A percentile compares a stretch with the other conserved stretches of the same genome.
phyloP scores from a whole-genome alignment of 2,329 filamentous ascomycete genomes.

The Paradendryphiella salina region DNA sequence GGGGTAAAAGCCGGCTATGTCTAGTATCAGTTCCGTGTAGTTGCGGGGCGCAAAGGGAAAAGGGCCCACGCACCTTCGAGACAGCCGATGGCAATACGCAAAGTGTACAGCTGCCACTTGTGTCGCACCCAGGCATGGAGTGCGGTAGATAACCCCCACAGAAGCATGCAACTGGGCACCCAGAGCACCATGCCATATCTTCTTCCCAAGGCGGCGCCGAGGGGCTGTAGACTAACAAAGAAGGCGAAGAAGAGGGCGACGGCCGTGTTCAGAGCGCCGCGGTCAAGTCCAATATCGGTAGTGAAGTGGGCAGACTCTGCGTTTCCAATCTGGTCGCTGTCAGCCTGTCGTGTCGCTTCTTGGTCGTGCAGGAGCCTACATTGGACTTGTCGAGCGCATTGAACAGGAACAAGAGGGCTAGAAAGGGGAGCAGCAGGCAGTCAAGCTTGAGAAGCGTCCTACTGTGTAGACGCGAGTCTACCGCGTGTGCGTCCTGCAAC shows the following conservation, averaged over 20 bases:
- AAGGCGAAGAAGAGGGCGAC: constrained; percentile 62
- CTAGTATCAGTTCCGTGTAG: constrained; percentile 22
- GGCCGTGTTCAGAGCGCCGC: constrained; percentile 59
- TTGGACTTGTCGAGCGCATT: constrained; percentile 59
- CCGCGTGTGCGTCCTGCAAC: not conserved
- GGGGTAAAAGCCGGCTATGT: constrained; percentile 61
- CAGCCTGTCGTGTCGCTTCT: not conserved
- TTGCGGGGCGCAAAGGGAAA: not conserved
- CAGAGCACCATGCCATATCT: constrained; percentile 60
- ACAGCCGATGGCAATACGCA: constrained; percentile 53
- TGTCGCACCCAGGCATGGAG: constrained; percentile 53
- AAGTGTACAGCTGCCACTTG: constrained; percentile 53
- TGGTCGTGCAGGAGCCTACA: constrained; percentile 19
- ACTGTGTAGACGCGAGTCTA: constrained; percentile 28
- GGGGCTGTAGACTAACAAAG: constrained; percentile 62
- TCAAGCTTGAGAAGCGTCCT: constrained; percentile 55
- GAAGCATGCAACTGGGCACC: constrained; percentile 61
- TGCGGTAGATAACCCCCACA: constrained; percentile 57
- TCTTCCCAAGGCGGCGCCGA: constrained; percentile 61
- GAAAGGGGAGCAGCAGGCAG: constrained; percentile 55
- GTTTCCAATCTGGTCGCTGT: constrained; percentile 52
- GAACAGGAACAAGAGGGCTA: constrained; percentile 57
- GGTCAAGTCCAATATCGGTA: constrained; percentile 56
- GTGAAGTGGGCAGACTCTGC: constrained; percentile 64
- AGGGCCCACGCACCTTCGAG: constrained; percentile 48